phyloP scores from a whole-genome alignment of 495 filamentous ascomycete species.

The Hypoxylon subgilvum region DNA sequence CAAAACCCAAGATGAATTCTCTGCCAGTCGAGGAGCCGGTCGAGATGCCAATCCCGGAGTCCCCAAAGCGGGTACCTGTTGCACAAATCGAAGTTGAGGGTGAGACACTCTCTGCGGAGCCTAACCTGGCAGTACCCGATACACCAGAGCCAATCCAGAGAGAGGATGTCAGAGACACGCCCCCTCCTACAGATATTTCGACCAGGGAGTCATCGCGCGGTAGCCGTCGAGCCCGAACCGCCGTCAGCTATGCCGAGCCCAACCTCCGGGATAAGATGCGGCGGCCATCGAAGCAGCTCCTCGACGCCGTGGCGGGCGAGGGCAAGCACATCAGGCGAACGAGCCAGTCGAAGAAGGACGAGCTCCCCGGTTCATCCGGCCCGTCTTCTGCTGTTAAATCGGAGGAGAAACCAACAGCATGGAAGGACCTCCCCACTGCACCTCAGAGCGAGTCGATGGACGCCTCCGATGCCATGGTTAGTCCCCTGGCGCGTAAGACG shows the following conservation, averaged over 20 bases:
- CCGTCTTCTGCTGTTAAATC: slow-evolving; percentile 37
- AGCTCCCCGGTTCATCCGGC: slow-evolving; percentile 20
- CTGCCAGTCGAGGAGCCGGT: slow-evolving; percentile 39
- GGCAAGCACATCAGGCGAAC: slow-evolving; percentile 51
- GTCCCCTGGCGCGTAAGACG: slow-evolving; percentile 37
- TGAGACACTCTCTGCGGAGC: slow-evolving; percentile 39
- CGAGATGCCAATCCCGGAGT: slow-evolving; percentile 33
- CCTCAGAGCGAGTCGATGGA: slow-evolving; percentile 6
- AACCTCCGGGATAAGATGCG: slow-evolving; percentile 88
- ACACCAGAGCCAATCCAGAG: slow-evolving; percentile 43
- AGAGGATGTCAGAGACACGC: slow-evolving; percentile 55
- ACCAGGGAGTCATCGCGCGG: slow-evolving; percentile 60
- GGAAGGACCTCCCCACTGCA: slow-evolving; percentile 26
- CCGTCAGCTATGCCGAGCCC: slow-evolving; percentile 84
- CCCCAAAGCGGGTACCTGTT: slow-evolving; percentile 15
- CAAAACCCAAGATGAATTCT: slow-evolving; percentile 20
- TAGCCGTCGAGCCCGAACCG: slow-evolving; percentile 67
- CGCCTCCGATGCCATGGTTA: slow-evolving; percentile 31
- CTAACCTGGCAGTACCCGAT: slow-evolving; percentile 40
- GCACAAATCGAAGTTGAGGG: slow-evolving; percentile 41
- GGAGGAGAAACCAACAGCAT: slow-evolving; percentile 22
- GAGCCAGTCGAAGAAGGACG: slow-evolving; percentile 43
- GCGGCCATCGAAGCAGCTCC: slow-evolving; percentile 73
- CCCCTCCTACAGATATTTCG: slow-evolving; percentile 61
- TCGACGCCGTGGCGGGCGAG: slow-evolving; percentile 70